Evolutionary conservation across 2,329 filamentous ascomycete species (phyloP).

Genomic region (Aspergillus sp.): DNA sequence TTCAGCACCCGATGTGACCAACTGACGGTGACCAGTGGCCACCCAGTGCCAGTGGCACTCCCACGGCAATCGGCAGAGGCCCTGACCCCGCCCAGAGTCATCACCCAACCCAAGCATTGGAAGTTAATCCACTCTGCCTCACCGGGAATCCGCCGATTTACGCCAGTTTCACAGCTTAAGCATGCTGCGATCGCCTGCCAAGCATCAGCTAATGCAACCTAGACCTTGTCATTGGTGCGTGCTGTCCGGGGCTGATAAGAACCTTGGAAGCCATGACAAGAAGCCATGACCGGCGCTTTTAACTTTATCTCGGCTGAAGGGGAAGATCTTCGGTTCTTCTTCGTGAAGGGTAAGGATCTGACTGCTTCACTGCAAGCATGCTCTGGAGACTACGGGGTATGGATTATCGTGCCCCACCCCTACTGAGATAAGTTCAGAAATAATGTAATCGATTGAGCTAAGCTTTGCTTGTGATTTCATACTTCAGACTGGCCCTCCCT

Average conservation of each 20-base stretch:
- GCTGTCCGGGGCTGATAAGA: background rate
- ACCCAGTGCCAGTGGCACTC: background rate
- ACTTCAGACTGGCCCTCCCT: no score
- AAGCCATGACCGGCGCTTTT: background rate
- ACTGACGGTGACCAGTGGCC: background rate
- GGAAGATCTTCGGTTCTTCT: no score
- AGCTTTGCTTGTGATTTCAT: no score
- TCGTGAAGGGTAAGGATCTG: no score
- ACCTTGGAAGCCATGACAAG: background rate
- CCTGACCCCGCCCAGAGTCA: no score
- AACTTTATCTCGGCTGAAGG: no score
- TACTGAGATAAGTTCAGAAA: no score
- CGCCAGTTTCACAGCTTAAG: background rate
- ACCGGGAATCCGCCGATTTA: constrained; percentile 1
- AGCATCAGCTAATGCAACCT: constrained; percentile 11
- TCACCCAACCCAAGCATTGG: no score
- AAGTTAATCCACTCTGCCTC: background rate
- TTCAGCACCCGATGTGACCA: background rate
- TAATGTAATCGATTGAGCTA: no score
- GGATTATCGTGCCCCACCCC: no score
- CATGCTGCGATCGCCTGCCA: constrained; percentile 9
- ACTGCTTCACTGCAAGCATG: no score
- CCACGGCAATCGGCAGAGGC: background rate
- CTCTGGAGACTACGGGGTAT: no score
- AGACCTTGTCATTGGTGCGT: constrained; percentile 4